Evolutionary conservation across 176 grass and related monocot genomes (phyloP).

Genomic region (Cenchrus fungigraminus): DNA sequence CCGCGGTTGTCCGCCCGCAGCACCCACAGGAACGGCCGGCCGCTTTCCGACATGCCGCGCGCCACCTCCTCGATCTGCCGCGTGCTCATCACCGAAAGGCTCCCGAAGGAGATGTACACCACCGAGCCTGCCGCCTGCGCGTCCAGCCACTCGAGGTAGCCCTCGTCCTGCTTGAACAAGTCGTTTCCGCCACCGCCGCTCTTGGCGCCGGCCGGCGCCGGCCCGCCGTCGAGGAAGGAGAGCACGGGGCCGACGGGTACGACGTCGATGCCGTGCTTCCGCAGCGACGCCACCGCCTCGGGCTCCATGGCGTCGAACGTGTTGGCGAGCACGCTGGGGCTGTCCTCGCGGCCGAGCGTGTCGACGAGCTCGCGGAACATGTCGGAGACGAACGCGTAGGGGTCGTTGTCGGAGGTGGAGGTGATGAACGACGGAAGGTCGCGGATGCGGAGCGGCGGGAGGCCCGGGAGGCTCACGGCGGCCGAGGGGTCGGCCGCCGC

Average conservation of each 20-base stretch:
- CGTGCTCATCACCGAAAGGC: constrained; percentile 56
- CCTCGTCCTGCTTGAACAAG: constrained; percentile 54
- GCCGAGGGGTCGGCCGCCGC: constrained; percentile 36
- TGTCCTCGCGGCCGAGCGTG: background rate
- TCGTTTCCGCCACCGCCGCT: constrained; percentile 28
- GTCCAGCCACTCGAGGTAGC: constrained; percentile 72
- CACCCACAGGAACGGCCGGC: constrained; percentile 69
- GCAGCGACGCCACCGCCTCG: constrained; percentile 38
- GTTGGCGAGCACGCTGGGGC: constrained; percentile 61
- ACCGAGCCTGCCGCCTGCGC: constrained; percentile 48
- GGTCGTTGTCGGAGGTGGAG: constrained; percentile 35
- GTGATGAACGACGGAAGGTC: constrained; percentile 66
- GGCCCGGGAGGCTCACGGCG: constrained; percentile 38
- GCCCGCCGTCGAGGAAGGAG: constrained; percentile 36
- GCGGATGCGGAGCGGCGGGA: constrained; percentile 49
- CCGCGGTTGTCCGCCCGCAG: constrained; percentile 63
- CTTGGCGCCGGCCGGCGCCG: background rate
- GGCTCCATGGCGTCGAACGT: constrained; percentile 68
- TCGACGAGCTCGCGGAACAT: constrained; percentile 43
- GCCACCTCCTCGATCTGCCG: constrained; percentile 62
- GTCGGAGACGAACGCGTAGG: constrained; percentile 27
- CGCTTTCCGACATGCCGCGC: constrained; percentile 48
- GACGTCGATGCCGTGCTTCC: constrained; percentile 42
- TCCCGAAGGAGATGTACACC: constrained; percentile 83
- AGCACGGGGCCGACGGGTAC: constrained; percentile 67